Percentiles rank a stretch among this genome's conserved stretches.
phyloP scores from a whole-genome alignment of 108 stramenopile genomes.

The Cyclotella cryptica region DNA sequence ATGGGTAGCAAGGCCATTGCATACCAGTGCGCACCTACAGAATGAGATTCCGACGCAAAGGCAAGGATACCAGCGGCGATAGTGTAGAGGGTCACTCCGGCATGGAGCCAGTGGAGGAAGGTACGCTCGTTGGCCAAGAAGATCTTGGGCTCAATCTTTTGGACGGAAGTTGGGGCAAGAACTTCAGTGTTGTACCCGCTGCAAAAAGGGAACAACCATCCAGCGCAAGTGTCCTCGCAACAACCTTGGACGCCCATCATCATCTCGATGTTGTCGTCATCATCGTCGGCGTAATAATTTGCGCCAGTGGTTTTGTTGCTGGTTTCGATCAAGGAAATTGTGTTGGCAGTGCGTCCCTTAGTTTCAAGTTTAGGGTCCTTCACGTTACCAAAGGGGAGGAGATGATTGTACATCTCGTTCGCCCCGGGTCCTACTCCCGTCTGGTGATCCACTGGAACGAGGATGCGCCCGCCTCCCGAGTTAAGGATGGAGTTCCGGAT shows the following conservation, averaged over 20 bases:
- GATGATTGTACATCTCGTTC: slow-evolving; percentile 85
- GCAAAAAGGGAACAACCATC: slow-evolving; percentile 86
- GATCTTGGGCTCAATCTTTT: slow-evolving; percentile 97
- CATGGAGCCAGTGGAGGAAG: slow-evolving; percentile 94
- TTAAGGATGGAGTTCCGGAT: slow-evolving; percentile 90
- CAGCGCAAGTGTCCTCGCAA: slow-evolving; percentile 58
- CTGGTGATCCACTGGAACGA: slow-evolving; percentile 60
- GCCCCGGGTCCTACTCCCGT: slow-evolving; percentile 84
- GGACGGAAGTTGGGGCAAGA: slow-evolving; percentile 88
- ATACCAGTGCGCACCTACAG: slow-evolving; percentile 74
- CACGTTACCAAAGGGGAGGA: slow-evolving; percentile 87
- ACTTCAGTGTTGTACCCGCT: slow-evolving; percentile 66
- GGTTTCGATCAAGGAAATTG: slow-evolving; percentile 46
- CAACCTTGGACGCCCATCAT: slow-evolving; percentile 25
- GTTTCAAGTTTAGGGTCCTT: slow-evolving; percentile 72
- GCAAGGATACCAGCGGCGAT: slow-evolving; percentile 88
- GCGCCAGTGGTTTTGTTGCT: slow-evolving; percentile 26
- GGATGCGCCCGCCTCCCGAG: slow-evolving; percentile 74
- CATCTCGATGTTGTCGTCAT: slow-evolving; percentile 12
- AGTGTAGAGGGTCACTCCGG: slow-evolving; percentile 81
- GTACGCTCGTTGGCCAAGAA: slow-evolving; percentile 99
- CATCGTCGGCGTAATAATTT: slow-evolving; percentile 54
- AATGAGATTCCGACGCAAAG: slow-evolving; percentile 68
- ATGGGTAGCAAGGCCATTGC: slow-evolving; percentile 83
- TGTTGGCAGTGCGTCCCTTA: slow-evolving; percentile 77